These are phyloP conservation scores for Aspergillus sp. DNA, from an alignment of 2,329 filamentous ascomycete genomes.

Conservation along the genomic window DNA sequence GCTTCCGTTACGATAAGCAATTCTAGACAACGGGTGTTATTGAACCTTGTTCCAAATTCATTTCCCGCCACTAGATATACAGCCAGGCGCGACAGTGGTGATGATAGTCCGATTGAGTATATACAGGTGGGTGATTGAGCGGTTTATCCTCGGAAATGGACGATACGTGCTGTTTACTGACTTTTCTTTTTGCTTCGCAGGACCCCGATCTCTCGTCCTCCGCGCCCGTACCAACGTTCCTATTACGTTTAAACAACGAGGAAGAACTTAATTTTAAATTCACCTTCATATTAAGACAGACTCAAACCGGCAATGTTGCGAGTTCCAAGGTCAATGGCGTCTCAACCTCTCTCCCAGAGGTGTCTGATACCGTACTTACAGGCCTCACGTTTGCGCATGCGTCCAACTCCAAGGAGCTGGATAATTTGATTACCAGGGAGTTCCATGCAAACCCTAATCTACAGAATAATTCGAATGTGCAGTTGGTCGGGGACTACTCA, in stretches of 20 bases:
- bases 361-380: slow-evolving; percentile 71
- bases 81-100: slow-evolving; percentile 66
- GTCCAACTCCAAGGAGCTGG: slow-evolving; percentile 78
- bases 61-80: slow-evolving; percentile 78
- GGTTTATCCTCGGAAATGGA: too few relatives aligned
- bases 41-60: slow-evolving; percentile 77
- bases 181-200: slow-evolving; percentile 40
- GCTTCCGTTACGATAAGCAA: slow-evolving; percentile 78
- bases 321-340: slow-evolving; percentile 48
- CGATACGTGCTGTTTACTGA: slow-evolving; percentile 1
- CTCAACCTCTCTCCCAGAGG: slow-evolving; percentile 45
- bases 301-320: slow-evolving; percentile 44
- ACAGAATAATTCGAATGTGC: slow-evolving; percentile 94
- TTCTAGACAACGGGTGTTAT: slow-evolving; percentile 68
- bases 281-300: slow-evolving; percentile 71
- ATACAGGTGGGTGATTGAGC: slow-evolving; percentile 64
- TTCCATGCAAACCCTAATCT: slow-evolving; percentile 96
- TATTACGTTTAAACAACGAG: slow-evolving; percentile 82
- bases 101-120: slow-evolving; percentile 78
- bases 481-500: slow-evolving; percentile 85
- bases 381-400: slow-evolving; percentile 91
- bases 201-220: slow-evolving; percentile 65
- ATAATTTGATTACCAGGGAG: slow-evolving; percentile 89
- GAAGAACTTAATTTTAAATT: slow-evolving; percentile 93
- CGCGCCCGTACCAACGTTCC: slow-evolving; percentile 58